Evolutionary conservation across 176 grass and related monocot species (phyloP), one percentile per base, ranked within the genome.

Genomic region (Zea luxurians): DNA sequence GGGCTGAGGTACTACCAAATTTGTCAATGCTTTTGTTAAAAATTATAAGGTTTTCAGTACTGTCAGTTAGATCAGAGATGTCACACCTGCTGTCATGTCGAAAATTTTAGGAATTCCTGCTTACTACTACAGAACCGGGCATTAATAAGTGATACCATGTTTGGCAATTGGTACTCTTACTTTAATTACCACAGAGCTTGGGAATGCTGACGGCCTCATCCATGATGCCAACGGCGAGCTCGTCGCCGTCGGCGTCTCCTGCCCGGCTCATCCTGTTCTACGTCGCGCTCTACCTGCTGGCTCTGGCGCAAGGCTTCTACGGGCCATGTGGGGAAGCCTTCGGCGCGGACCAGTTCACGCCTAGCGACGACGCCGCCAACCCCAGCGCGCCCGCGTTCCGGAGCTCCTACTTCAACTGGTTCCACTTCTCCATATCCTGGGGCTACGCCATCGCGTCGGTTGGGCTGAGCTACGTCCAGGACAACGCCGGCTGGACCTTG

Each of bases 341-440:
- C 17, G 93, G 84, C 15, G 93, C 91, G 3, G 89, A 93, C 79
- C 91, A 97, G 49, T 96, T 92, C 77, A 54, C 74, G 61, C 48
- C 18, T 67, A 58, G 57, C 47, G 67, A 61, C 4, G 68, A 48
- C 37, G 55, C 48, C 2, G 68, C 17, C 11, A 48, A 72, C 21
- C 49, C 72, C 1, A 4, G 54, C 42, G 37, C 63, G 48, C 60
- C 21, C 49, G 47, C 64, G 50, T 83, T 85, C 0, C 70, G 86
- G 61, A 90, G 85, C 76, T 88, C 90, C 27, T 92, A 78, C 77
- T 91, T 97, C 88, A 97, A 90, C 78, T 97, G 93, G 93, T 76
- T 86, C 87, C 90, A 87, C 72, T 95, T 95, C 63, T 88, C 42
- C 45, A 63, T 91, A 1, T 91, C 81, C 0, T 83, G 73, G 35